Evolutionary conservation across 352 stramenopile species (phyloP).

Genomic region (Globisporangium nodosum): DNA sequence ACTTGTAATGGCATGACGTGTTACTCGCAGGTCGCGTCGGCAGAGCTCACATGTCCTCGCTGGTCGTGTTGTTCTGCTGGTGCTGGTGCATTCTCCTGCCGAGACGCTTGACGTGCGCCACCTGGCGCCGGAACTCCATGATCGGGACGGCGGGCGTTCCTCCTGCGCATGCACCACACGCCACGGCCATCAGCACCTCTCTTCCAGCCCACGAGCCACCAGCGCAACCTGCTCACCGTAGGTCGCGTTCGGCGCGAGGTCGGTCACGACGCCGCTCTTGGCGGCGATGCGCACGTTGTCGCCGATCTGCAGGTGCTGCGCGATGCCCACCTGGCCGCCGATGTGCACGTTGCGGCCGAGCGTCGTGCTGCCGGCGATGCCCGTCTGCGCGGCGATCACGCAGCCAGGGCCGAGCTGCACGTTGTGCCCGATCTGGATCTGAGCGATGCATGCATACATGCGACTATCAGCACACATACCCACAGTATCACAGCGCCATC

Average conservation of each 20-base stretch:
- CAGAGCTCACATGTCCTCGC: neutral
- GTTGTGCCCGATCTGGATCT: slow-evolving; percentile 88
- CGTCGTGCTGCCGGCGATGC: slow-evolving; percentile 79
- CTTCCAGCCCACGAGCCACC: too few species aligned
- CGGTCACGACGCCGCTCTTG: slow-evolving; percentile 81
- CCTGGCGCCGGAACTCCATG: slow-evolving; percentile 76
- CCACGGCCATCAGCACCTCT: neutral
- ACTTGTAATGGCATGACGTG: neutral
- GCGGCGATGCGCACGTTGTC: slow-evolving; percentile 82
- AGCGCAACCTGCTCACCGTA: slow-evolving; percentile 31
- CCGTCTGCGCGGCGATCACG: slow-evolving; percentile 74
- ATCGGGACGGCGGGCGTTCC: slow-evolving; percentile 70
- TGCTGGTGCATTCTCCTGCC: slow-evolving; percentile 21
- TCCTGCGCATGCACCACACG: slow-evolving; percentile 24
- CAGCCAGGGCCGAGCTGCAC: slow-evolving; percentile 68
- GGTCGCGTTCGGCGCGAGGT: slow-evolving; percentile 43
- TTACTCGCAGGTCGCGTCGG: neutral
- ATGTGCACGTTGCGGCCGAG: slow-evolving; percentile 71
- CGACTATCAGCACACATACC: neutral
- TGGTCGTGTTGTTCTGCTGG: neutral
- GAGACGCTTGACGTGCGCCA: slow-evolving; percentile 39
- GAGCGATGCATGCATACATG: neutral
- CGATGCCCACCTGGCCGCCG: slow-evolving; percentile 79
- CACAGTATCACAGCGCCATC: neutral
- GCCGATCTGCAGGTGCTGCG: slow-evolving; percentile 73